Evolutionary conservation across 805 yeast genomes (phyloP), one percentile per base, ranked within the genome.

Genomic region (Metschnikowia similis): DNA sequence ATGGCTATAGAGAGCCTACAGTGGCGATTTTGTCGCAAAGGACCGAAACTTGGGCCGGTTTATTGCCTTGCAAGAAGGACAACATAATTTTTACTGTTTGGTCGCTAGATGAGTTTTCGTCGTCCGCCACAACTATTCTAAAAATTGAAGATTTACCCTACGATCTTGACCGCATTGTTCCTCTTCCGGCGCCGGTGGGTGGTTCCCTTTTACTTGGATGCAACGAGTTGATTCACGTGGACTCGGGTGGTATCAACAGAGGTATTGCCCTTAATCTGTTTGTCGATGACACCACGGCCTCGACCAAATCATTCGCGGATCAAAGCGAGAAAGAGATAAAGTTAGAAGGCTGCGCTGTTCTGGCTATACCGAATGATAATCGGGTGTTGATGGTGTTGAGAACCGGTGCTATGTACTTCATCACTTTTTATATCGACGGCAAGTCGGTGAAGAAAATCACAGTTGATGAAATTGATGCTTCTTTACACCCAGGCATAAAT

Each of bases 1-100:
- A 82, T 60, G 84, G 84, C 49, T 92, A 89, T 61, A 71, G 85
- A 55, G 94, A 85, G 51, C 96, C 97, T 0, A 91, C 97, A 0
- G 56, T 89, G 17, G 92, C 86, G 0, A 74, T 89, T 4, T 62
- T 89, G 28, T 78, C 82, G 47, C 80, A 81, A 31, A 70, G 61
- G 41, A 56, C 67, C 14, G 73, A 78, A 16, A 81, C 90, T 0
- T 89, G 97, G 96, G 83, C 95, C 0, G 96, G 96, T 0, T 76
- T 80, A 47, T 66, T 85, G 32, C 76, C 84, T 2, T 68, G 76
- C 45, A 71, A 67, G 6, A 84, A 82, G 59, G 96, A 89, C 59
- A 85, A 82, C 14, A 71, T 82, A 30, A 73, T 75, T 39, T 79
- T 82, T 51, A 70, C 81, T 28, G 88, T 87, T 0, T 63, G 89